Conservation (phyloP, 1,284 basidiomycete species). For the Ustilago sp. region DNA sequence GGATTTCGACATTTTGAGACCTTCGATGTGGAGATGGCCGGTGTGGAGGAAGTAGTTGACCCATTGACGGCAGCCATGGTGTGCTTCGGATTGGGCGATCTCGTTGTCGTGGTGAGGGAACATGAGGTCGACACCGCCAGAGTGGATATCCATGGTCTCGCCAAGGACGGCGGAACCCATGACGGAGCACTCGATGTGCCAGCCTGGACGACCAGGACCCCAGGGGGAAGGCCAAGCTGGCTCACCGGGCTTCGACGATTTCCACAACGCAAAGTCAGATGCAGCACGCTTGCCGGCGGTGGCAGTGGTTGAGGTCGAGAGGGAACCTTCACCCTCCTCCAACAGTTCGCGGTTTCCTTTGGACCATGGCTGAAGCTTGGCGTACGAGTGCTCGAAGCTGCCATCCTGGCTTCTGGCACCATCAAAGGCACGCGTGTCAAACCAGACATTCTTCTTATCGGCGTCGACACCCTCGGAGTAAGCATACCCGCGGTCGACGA, state of each 20-base stretch:
- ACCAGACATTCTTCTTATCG: constrained; percentile 78
- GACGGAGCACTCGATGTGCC: constrained; percentile 99
- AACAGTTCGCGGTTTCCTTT: constrained; percentile 91
- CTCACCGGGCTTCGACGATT: constrained; percentile 96
- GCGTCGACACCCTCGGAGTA: constrained; percentile 73
- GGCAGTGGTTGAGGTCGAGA: constrained; percentile 70
- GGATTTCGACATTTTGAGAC: constrained; percentile 99
- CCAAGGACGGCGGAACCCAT: constrained; percentile 97
- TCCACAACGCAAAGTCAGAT: constrained; percentile 97
- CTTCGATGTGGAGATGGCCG: constrained; percentile 97
- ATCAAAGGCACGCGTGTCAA: constrained; percentile 91
- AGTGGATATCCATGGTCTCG: constrained; percentile 95
- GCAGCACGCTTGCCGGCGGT: constrained; percentile 75
- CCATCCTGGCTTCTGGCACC: constrained; percentile 70
- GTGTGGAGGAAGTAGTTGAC: constrained; percentile 99
- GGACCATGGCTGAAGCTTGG: constrained; percentile 95
- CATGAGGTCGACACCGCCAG: constrained; percentile 93
- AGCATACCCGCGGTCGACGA: constrained; percentile 88
- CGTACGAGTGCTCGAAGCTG: constrained; percentile 76
- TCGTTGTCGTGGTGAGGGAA: constrained; percentile 99
- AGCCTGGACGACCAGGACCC: constrained; percentile 96
- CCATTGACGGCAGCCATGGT: constrained; percentile 92
- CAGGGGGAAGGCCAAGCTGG: constrained; percentile 96
- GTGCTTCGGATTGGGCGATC: constrained; percentile 92
- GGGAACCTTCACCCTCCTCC: constrained; percentile 90